Conservation (phyloP, 441 rosid genomes). For the Erysimum cheiri region DNA sequence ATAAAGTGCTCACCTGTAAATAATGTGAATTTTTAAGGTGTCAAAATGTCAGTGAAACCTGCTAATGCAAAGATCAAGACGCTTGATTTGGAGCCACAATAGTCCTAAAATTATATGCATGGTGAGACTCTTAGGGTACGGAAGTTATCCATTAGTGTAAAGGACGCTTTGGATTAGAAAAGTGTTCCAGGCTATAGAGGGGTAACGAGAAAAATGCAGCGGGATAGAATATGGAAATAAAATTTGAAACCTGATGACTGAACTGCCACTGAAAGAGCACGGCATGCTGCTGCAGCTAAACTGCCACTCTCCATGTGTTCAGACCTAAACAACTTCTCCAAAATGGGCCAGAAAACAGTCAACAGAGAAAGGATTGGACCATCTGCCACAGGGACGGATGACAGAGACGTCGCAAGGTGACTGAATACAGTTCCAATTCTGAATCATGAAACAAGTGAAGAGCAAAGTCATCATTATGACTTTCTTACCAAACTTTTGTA, state of each 20-base stretch:
- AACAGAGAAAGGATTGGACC: constrained; percentile 72
- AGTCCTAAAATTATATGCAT: constrained; percentile 18
- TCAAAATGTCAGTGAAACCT: constrained; percentile 17
- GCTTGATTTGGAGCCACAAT: constrained; percentile 5
- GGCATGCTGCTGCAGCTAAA: constrained; percentile 88
- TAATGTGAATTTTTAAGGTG: constrained; percentile 37
- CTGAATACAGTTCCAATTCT: constrained; percentile 92
- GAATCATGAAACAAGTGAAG: constrained; percentile 38
- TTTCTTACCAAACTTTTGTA: constrained; percentile 17
- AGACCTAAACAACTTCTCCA: constrained; percentile 87
- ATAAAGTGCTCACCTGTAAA: constrained; percentile 87
- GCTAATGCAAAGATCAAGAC: background rate
- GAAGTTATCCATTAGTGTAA: background rate
- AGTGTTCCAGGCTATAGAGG: constrained; percentile 14
- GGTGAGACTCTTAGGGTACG: background rate
- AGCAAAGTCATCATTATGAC: constrained; percentile 25
- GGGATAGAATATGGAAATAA: constrained; percentile 12
- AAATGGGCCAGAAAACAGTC: constrained; percentile 87
- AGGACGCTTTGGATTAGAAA: constrained; percentile 7
- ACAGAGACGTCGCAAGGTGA: constrained; percentile 68
- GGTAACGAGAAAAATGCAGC: constrained; percentile 5
- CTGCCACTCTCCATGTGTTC: constrained; percentile 86
- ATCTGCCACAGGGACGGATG: constrained; percentile 60
- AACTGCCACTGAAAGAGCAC: constrained; percentile 90
- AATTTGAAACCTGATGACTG: constrained; percentile 79